A percentile compares a stretch with the other conserved stretches of the same genome.
Conservation (phyloP, 2,329 filamentous ascomycete genomes). For the Phoma herbarum region DNA sequence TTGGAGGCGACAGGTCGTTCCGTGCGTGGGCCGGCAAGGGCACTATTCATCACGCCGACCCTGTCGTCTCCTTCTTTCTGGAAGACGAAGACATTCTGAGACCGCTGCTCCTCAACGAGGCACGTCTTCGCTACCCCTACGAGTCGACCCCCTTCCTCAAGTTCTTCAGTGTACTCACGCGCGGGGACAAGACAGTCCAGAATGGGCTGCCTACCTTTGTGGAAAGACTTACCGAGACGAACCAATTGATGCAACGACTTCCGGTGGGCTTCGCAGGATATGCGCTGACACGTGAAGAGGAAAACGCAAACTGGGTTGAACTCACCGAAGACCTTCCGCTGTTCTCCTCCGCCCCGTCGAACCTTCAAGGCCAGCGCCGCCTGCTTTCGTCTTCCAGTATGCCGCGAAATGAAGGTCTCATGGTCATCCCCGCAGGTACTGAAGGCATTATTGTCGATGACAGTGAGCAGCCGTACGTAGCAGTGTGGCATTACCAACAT, state of each 20-base stretch:
- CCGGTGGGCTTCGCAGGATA: slow-evolving; percentile 77
- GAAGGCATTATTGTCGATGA: slow-evolving; percentile 79
- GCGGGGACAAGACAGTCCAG: slow-evolving; percentile 55
- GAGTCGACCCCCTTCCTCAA: slow-evolving; percentile 82
- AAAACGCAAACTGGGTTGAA: slow-evolving; percentile 80
- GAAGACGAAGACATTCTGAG: slow-evolving; percentile 65
- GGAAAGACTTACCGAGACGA: slow-evolving; percentile 72
- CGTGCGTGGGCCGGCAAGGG: slow-evolving; percentile 44
- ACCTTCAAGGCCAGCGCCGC: slow-evolving; percentile 36
- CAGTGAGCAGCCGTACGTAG: slow-evolving; percentile 72
- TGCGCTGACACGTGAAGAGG: slow-evolving; percentile 81
- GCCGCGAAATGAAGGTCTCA: slow-evolving; percentile 50
- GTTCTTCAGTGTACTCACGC: slow-evolving; percentile 71
- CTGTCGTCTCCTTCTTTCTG: slow-evolving; percentile 62
- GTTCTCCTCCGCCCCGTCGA: slow-evolving; percentile 56
- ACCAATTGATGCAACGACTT: slow-evolving; percentile 80
- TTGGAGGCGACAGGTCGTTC: slow-evolving; percentile 61
- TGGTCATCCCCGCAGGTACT: slow-evolving; percentile 72
- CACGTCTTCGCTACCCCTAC: slow-evolving; percentile 82
- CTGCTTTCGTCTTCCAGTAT: slow-evolving; percentile 30
- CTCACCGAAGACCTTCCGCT: slow-evolving; percentile 71
- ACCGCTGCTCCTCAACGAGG: slow-evolving; percentile 68
- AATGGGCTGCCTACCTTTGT: slow-evolving; percentile 63
- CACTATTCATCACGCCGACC: slow-evolving; percentile 34
- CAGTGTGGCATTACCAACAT: slow-evolving; percentile 77